Conservation (phyloP, 2,329 filamentous ascomycete species). For the Teratosphaeria destructans region DNA sequence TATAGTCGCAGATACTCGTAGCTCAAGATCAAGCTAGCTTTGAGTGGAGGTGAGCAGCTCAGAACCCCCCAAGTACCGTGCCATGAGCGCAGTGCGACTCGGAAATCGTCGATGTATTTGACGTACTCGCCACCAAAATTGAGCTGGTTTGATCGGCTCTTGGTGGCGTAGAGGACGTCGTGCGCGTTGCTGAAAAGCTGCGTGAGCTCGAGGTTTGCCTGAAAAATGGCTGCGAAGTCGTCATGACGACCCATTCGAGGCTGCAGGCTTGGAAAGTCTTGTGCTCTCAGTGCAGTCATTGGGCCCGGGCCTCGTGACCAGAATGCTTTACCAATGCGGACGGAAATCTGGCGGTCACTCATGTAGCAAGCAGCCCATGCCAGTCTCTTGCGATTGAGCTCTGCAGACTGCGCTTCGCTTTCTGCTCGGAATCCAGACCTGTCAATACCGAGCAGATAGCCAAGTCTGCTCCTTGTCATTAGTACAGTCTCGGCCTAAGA, state of each 20-base stretch:
- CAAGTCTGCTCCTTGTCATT: slow-evolving; percentile 9
- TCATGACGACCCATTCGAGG: slow-evolving; percentile 15
- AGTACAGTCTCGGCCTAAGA: neutral
- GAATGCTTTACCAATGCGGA: slow-evolving; percentile 25
- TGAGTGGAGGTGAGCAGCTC: slow-evolving; percentile 42
- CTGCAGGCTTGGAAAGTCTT: slow-evolving; percentile 23
- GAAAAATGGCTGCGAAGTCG: slow-evolving; percentile 24
- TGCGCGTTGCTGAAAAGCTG: slow-evolving; percentile 27
- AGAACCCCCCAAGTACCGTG: slow-evolving; percentile 22
- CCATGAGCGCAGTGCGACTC: slow-evolving; percentile 23
- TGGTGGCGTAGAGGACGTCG: slow-evolving; percentile 25
- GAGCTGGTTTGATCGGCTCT: slow-evolving; percentile 22
- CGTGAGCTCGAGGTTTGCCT: slow-evolving; percentile 25
- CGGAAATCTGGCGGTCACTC: slow-evolving; percentile 24
- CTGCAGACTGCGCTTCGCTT: slow-evolving; percentile 17
- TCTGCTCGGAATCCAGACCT: slow-evolving; percentile 23
- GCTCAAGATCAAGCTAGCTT: slow-evolving; percentile 50
- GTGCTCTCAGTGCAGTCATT: slow-evolving; percentile 22
- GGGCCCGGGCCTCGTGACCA: slow-evolving; percentile 23
- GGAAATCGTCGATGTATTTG: slow-evolving; percentile 27
- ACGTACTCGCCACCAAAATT: slow-evolving; percentile 26
- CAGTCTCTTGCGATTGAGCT: slow-evolving; percentile 22
- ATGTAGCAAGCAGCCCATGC: slow-evolving; percentile 27
- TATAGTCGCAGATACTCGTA: slow-evolving; percentile 57
- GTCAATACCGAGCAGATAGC: slow-evolving; percentile 25